A percentile compares a stretch with the other conserved stretches of the same genome.
Conservation (phyloP, 148 eudicot genomes). For the Hydrangea macrophylla region DNA sequence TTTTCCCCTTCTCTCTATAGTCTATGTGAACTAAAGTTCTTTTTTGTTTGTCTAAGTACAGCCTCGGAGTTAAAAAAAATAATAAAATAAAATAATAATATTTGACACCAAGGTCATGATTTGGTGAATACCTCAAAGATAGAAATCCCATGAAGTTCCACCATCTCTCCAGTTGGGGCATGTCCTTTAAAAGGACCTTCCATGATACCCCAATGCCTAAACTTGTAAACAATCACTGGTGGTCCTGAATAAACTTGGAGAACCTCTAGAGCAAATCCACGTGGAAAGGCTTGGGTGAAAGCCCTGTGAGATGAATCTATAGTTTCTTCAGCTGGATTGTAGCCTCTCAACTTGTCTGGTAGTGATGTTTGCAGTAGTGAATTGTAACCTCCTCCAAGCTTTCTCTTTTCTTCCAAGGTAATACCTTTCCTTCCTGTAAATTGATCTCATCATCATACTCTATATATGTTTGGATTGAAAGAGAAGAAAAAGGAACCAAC, state of each 20-base stretch:
- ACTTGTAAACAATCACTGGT: conserved; percentile 62
- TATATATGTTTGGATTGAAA: too few relatives aligned
- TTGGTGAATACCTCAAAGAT: conserved; percentile 70
- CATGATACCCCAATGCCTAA: conserved; percentile 85
- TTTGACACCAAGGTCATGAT: too few relatives aligned
- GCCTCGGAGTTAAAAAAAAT: too few relatives aligned
- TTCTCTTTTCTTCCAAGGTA: conserved; percentile 24
- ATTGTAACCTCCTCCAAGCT: conserved; percentile 50
- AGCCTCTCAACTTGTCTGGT: conserved; percentile 36
- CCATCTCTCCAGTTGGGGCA: conserved; percentile 62
- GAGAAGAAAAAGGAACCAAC: too few relatives aligned
- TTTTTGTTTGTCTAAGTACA: too few relatives aligned
- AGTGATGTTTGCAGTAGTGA: conserved; percentile 39
- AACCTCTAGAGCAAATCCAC: conserved; percentile 75
- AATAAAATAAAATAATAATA: too few relatives aligned
- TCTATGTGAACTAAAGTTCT: too few relatives aligned
- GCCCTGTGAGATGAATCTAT: conserved; percentile 27
- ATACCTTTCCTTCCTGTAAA: conserved; percentile 33
- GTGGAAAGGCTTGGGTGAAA: conserved; percentile 52
- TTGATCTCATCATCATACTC: too few relatives aligned
- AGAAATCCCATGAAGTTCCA: conserved; percentile 54
- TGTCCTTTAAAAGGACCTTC: conserved; percentile 85
- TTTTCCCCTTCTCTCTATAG: too few relatives aligned
- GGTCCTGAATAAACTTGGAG: conserved; percentile 71
- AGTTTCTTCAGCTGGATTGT: conserved; percentile 42